Evolutionary conservation across 2,329 filamentous ascomycete species (phyloP).

Genomic region (Alternaria ventricosa): DNA sequence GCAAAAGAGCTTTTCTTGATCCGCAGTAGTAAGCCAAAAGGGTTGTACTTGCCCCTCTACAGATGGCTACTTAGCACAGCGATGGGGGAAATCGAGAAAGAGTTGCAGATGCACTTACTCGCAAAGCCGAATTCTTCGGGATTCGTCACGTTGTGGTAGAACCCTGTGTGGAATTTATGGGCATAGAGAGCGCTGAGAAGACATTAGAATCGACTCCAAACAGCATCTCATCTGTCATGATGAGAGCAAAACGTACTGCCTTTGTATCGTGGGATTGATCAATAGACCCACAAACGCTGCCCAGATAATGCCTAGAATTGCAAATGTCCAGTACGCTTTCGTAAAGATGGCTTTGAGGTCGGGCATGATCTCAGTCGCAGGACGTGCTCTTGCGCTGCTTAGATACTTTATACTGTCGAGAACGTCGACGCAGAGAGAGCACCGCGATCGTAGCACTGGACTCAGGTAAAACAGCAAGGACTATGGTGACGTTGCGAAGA

Average conservation of each 20-base stretch:
- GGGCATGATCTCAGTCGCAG: constrained; percentile 27
- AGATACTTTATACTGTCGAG: not conserved
- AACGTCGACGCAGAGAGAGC: not conserved
- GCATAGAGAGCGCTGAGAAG: constrained; percentile 77
- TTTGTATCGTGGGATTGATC: constrained; percentile 74
- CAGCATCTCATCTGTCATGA: not conserved
- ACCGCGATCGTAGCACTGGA: not conserved
- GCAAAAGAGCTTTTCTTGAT: constrained; percentile 79
- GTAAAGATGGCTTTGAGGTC: constrained; percentile 36
- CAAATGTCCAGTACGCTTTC: constrained; percentile 49
- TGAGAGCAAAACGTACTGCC: constrained; percentile 67
- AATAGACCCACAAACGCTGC: constrained; percentile 68
- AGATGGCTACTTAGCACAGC: not conserved
- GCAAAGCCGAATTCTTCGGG: constrained; percentile 88
- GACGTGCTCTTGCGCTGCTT: not conserved
- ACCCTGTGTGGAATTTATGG: constrained; percentile 76
- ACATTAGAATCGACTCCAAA: not conserved
- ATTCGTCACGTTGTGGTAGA: constrained; percentile 74
- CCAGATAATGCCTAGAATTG: constrained; percentile 69
- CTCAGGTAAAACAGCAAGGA: not conserved
- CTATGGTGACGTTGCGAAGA: not conserved
- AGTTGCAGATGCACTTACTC: constrained; percentile 57
- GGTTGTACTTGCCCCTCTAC: constrained; percentile 86
- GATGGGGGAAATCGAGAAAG: not conserved
- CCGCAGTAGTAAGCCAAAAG: constrained; percentile 76